Conservation (phyloP, 2,329 filamentous ascomycete species). For the Sclerotinia glacialis region DNA sequence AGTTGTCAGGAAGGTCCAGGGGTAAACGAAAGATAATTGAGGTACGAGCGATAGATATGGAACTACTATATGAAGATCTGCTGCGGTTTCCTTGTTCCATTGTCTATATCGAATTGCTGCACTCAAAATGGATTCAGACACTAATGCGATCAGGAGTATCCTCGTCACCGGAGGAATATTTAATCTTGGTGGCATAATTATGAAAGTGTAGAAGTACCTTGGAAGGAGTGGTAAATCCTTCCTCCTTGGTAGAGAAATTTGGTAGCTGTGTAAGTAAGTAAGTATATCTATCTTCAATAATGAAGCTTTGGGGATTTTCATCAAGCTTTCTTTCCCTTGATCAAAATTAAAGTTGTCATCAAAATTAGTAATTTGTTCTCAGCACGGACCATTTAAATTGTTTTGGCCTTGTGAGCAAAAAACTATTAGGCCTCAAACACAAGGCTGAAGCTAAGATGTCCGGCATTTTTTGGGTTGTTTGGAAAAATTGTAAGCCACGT, state of each 20-base stretch:
- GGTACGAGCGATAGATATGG: conserved; percentile 89
- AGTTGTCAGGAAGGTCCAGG: conserved; percentile 86
- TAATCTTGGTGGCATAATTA: conserved; percentile 71
- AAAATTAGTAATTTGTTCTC: neutral
- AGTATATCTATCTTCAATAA: conserved; percentile 14
- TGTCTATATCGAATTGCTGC: conserved; percentile 71
- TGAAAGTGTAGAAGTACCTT: neutral
- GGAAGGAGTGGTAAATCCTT: neutral
- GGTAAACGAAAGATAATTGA: conserved; percentile 77
- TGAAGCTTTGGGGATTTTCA: conserved; percentile 5
- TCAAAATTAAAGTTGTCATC: conserved; percentile 6
- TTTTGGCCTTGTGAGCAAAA: neutral
- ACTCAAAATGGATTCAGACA: conserved; percentile 79
- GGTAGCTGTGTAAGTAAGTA: conserved; percentile 3
- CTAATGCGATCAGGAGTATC: conserved; percentile 69
- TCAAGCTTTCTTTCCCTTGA: conserved; percentile 11
- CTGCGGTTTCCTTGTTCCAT: conserved; percentile 55
- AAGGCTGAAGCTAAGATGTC: neutral
- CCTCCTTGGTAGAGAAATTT: conserved; percentile 23
- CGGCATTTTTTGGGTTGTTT: neutral
- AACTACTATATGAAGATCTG: conserved; percentile 61
- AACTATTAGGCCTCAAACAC: neutral
- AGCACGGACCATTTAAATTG: neutral
- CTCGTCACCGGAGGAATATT: conserved; percentile 92
- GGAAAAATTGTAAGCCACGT: conserved; percentile 9